phyloP scores from a whole-genome alignment of 2,329 filamentous ascomycete species.

The Colletotrichum agaves region DNA sequence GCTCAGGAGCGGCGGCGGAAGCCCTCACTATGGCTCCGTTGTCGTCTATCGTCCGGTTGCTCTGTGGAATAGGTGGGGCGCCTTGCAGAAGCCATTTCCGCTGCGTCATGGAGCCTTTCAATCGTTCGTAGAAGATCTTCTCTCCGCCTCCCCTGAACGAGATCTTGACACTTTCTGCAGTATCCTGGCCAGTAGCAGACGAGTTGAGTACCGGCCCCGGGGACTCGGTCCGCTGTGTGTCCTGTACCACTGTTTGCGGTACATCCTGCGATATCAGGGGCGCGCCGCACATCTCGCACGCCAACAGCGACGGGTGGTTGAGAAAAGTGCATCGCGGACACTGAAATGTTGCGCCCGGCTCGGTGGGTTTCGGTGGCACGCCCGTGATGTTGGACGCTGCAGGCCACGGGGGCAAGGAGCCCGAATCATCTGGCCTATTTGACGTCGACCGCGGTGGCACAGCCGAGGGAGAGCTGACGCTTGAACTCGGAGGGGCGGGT shows the following conservation, averaged over 20 bases:
- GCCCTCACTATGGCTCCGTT: constrained; percentile 46
- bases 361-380: constrained; percentile 40
- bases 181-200: constrained; percentile 58
- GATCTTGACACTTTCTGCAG: constrained; percentile 83
- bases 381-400: constrained; percentile 37
- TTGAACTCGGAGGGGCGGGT: constrained; percentile 41
- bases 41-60: constrained; percentile 53
- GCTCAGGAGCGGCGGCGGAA: constrained; percentile 38
- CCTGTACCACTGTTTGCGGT: constrained; percentile 51
- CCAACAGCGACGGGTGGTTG: constrained; percentile 86
- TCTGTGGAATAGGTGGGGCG: constrained; percentile 85
- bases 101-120: constrained; percentile 89
- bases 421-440: constrained; percentile 13
- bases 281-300: constrained; percentile 92
- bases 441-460: constrained; percentile 18
- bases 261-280: constrained; percentile 70
- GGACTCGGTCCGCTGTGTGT: constrained; percentile 71
- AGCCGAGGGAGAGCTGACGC: constrained; percentile 40
- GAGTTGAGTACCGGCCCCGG: constrained; percentile 75
- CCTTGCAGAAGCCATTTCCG: constrained; percentile 94
- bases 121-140: constrained; percentile 87
- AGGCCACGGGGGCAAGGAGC: constrained; percentile 28
- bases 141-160: constrained; percentile 92
- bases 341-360: constrained; percentile 59
- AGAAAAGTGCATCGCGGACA: constrained; percentile 94